phyloP scores from a whole-genome alignment of 2,329 filamentous ascomycete species.

The Didymosphaeria variabile region DNA sequence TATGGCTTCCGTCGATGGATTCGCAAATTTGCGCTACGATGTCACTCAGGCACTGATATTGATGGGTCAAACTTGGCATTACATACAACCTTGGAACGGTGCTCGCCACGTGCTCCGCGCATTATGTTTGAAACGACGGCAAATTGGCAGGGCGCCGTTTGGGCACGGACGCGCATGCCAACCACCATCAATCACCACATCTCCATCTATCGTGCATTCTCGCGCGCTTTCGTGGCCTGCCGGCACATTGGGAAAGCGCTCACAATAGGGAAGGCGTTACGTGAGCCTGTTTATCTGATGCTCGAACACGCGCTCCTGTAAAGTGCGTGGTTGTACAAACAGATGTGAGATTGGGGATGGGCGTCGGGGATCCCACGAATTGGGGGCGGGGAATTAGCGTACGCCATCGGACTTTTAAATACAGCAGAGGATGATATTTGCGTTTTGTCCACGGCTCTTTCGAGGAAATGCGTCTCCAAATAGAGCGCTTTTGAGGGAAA shows the following conservation, averaged over 20 bases:
- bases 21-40: not conserved
- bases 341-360: not conserved
- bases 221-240: not conserved
- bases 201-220: not conserved
- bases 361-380: not conserved
- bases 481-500: too few relatives aligned
- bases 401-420: too few relatives aligned
- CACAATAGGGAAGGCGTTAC: not conserved
- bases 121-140: constrained; percentile 11
- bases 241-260: not conserved
- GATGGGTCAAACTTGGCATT: not conserved
- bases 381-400: not conserved
- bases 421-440: too few relatives aligned
- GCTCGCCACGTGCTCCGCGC: not conserved
- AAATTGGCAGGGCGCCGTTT: constrained; percentile 2
- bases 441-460: too few relatives aligned
- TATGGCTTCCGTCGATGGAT: too few relatives aligned
- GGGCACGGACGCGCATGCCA: not conserved
- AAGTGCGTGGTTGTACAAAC: not conserved
- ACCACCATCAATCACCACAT: not conserved
- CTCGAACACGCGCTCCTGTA: not conserved
- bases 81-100: not conserved
- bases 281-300: not conserved
- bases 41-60: not conserved
- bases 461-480: too few relatives aligned